Evolutionary conservation across 1,284 basidiomycete species (phyloP).

Genomic region (Testicularia cyperi): DNA sequence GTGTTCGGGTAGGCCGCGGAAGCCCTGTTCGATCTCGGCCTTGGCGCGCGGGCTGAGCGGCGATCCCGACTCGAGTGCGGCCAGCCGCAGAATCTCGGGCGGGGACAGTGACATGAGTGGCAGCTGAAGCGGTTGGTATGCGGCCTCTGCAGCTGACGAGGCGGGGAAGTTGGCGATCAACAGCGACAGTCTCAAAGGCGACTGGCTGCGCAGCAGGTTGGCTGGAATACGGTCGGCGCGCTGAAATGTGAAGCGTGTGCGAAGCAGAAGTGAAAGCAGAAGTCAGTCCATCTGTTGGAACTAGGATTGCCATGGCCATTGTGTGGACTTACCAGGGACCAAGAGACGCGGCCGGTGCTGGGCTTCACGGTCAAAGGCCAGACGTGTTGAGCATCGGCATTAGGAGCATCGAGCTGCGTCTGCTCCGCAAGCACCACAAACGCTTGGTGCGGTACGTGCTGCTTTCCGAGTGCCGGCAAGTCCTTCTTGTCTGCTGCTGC

Average conservation of each 20-base stretch:
- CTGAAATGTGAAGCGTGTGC: too few relatives aligned
- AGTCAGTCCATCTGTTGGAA: too few relatives aligned
- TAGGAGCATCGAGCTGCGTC: background rate
- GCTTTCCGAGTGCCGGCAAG: slow-evolving; percentile 15
- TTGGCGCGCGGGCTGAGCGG: slow-evolving; percentile 12
- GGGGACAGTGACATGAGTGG: slow-evolving; percentile 21
- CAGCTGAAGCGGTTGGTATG: slow-evolving; percentile 19
- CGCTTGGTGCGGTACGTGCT: slow-evolving; percentile 39
- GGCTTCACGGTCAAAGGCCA: slow-evolving; percentile 39
- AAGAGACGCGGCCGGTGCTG: slow-evolving; percentile 31
- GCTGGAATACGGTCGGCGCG: slow-evolving; percentile 33
- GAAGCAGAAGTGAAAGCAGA: too few relatives aligned
- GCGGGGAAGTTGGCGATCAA: slow-evolving; percentile 36
- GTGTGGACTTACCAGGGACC: slow-evolving; percentile 35
- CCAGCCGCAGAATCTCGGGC: slow-evolving; percentile 8
- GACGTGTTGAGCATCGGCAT: slow-evolving; percentile 7
- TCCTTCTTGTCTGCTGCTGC: slow-evolving; percentile 18
- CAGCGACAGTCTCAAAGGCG: slow-evolving; percentile 25
- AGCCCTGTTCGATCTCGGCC: slow-evolving; percentile 32
- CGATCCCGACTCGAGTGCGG: slow-evolving; percentile 4
- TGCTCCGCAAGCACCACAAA: slow-evolving; percentile 29
- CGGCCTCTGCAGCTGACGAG: slow-evolving; percentile 16
- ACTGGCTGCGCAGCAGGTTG: slow-evolving; percentile 8
- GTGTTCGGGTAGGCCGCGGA: slow-evolving; percentile 32
- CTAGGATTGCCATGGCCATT: background rate